Percentiles rank a stretch among this genome's conserved stretches.
These are phyloP conservation scores for Selenicereus undatus DNA, from an alignment of 148 eudicot species.

Conservation along the genomic window DNA sequence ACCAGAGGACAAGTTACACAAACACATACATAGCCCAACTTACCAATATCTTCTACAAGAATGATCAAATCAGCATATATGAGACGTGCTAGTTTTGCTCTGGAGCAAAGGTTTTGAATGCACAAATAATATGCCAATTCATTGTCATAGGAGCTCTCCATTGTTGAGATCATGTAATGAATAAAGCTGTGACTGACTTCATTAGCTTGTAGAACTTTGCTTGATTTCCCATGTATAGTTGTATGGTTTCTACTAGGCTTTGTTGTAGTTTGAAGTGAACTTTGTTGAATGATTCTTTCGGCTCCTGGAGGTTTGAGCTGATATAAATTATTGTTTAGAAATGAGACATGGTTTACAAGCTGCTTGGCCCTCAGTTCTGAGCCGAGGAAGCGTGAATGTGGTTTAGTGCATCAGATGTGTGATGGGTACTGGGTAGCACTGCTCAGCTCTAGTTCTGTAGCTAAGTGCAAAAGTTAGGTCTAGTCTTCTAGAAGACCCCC, in stretches of 20 bases:
- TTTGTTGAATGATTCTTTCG: not conserved
- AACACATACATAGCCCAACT: not conserved
- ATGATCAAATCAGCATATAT: slow-evolving; percentile 7
- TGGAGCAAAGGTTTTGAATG: slow-evolving; percentile 9
- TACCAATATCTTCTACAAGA: not conserved
- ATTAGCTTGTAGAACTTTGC: not conserved
- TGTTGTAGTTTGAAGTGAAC: not conserved
- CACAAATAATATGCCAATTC: slow-evolving; percentile 12
- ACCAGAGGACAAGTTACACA: not conserved
- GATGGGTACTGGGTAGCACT: too few species aligned
- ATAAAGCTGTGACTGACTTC: not conserved
- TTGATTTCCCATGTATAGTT: not conserved
- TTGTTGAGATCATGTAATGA: not conserved
- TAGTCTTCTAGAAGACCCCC: too few species aligned
- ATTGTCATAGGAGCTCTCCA: not conserved
- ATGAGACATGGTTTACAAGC: not conserved
- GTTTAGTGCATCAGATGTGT: too few species aligned
- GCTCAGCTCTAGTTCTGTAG: too few species aligned
- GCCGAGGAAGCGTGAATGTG: too few species aligned
- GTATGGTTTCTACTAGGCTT: not conserved
- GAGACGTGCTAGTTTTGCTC: slow-evolving; percentile 4
- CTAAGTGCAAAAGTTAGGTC: too few species aligned
- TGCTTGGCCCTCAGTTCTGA: not conserved
- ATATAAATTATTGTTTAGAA: not conserved
- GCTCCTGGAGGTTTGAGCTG: not conserved